Conservation (phyloP, 768 basidiomycete genomes). For the Boletus tomentosulus region DNA sequence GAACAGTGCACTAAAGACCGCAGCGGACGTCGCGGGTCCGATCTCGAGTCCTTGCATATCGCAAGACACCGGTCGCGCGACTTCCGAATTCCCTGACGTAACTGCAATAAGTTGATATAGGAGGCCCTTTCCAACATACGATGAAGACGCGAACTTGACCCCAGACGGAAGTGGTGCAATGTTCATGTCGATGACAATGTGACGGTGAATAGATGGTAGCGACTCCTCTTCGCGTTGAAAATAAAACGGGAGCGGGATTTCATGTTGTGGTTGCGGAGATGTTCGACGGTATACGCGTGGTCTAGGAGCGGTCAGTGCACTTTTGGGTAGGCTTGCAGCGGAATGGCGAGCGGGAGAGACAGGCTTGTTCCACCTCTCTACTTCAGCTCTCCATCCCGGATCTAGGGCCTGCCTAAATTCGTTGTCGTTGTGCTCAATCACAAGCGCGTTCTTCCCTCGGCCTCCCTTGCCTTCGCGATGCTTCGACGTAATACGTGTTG, state of each 20-base stretch:
- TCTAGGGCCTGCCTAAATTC: conserved; percentile 40
- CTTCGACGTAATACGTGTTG: conserved; percentile 35
- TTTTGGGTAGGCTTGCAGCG: conserved; percentile 1
- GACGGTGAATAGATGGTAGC: conserved; percentile 6
- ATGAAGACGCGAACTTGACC: conserved; percentile 44
- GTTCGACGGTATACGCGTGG: conserved; percentile 14
- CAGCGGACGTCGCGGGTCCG: conserved; percentile 38
- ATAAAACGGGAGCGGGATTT: conserved; percentile 12
- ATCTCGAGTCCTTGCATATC: conserved; percentile 41
- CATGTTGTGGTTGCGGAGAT: conserved; percentile 7
- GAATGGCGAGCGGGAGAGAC: conserved; percentile 13
- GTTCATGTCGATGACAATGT: conserved; percentile 46
- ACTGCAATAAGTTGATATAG: conserved; percentile 54
- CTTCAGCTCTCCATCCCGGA: conserved; percentile 33
- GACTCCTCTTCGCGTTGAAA: conserved; percentile 12
- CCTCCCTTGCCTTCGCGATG: conserved; percentile 11
- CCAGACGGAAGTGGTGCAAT: conserved; percentile 49
- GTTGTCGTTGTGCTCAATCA: conserved; percentile 43
- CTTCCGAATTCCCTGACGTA: conserved; percentile 26
- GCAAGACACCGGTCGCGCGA: conserved; percentile 28
- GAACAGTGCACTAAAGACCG: conserved; percentile 42
- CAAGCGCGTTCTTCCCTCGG: conserved; percentile 26
- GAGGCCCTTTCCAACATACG: conserved; percentile 58
- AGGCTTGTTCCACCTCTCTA: conserved; percentile 30
- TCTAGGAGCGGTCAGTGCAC: conserved; percentile 4